A percentile compares a stretch with the other conserved stretches of the same genome.
Conservation (phyloP, 805 yeast species). For the Cyberlindnera maritima region DNA sequence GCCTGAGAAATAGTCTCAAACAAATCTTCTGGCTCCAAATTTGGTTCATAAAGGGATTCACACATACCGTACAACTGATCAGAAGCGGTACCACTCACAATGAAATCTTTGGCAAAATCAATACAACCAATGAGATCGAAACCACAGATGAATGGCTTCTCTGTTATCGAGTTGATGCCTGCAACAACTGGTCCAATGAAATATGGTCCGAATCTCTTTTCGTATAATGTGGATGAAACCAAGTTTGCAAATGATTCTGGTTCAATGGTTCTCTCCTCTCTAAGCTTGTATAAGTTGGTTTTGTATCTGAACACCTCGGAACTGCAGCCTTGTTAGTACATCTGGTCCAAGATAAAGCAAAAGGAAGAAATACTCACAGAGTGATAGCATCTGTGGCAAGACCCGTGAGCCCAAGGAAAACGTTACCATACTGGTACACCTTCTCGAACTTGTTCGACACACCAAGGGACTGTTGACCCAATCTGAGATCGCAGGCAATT, state of each 20-base stretch:
- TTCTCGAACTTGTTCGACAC: conserved; percentile 91
- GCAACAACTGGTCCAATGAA: conserved; percentile 97
- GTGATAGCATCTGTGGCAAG: conserved; percentile 93
- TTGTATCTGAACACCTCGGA: conserved; percentile 78
- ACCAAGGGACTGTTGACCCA: conserved; percentile 92
- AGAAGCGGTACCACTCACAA: conserved; percentile 94
- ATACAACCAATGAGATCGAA: conserved; percentile 97
- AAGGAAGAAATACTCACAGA: conserved; percentile 18
- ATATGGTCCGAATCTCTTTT: conserved; percentile 92
- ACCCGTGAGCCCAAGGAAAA: conserved; percentile 90
- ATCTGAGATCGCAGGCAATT: conserved; percentile 90
- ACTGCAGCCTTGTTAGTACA: conserved; percentile 9
- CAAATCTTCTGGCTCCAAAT: conserved; percentile 89
- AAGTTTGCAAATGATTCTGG: conserved; percentile 92
- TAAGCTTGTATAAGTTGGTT: conserved; percentile 82
- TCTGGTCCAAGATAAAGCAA: not conserved
- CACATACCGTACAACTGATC: conserved; percentile 99
- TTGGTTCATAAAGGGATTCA: conserved; percentile 92
- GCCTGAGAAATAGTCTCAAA: conserved; percentile 96
- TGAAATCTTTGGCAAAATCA: conserved; percentile 91
- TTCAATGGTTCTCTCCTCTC: conserved; percentile 89
- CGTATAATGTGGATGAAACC: conserved; percentile 86
- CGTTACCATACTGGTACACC: conserved; percentile 81
- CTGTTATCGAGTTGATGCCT: conserved; percentile 80
- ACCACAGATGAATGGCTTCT: conserved; percentile 88